Evolutionary conservation across 495 filamentous ascomycete species (phyloP), one percentile per base, ranked within the genome.

Genomic region (Neurospora intermedia): DNA sequence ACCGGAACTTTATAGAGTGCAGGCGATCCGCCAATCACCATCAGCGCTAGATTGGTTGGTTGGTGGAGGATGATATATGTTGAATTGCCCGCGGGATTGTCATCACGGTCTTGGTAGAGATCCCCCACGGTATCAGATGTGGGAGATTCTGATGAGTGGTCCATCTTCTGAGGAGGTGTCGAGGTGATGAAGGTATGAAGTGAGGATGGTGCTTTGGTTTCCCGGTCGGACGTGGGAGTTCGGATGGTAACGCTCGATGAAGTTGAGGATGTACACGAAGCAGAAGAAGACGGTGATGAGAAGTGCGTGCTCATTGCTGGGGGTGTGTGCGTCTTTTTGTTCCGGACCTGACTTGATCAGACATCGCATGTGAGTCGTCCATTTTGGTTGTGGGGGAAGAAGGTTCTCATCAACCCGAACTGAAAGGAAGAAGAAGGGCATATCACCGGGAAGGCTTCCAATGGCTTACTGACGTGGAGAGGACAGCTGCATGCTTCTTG

Each of bases 11-110:
- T 1, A 2, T 35, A 13, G 2, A 62, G 54, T 2, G 54, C 1
- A 0, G 31, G 1, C 7, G 4, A 4, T 0, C 54, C 54, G 23
- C 15, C 6, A 15, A 62, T 27, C 15, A 62, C 0, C 0, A 3
- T 62, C 15, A 62, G 15, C 0, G 54, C 54, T 35, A 62, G 54
- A 6, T 62, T 62, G 54, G 23, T 62, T 6, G 54, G 54, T 0
- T 62, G 13, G 7, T 62, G 27, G 1, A 62, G 27, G 27, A 62
- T 35, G 6, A 62, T 2, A 0, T 62, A 62, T 16, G 27, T 35
- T 6, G 54, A 62, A 0, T 18, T 9, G 27, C 13, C 6, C 15
- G 13, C 3, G 13, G 27, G 54, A 35, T 62, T 62, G 0, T 62
- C 54, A 15, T 62, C 27, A 5, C 27, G 27, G 27, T 35, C 54